These are phyloP conservation scores for Eragrostis nindensis DNA, from an alignment of 176 grass and related monocot genomes.

Conservation along the genomic window DNA sequence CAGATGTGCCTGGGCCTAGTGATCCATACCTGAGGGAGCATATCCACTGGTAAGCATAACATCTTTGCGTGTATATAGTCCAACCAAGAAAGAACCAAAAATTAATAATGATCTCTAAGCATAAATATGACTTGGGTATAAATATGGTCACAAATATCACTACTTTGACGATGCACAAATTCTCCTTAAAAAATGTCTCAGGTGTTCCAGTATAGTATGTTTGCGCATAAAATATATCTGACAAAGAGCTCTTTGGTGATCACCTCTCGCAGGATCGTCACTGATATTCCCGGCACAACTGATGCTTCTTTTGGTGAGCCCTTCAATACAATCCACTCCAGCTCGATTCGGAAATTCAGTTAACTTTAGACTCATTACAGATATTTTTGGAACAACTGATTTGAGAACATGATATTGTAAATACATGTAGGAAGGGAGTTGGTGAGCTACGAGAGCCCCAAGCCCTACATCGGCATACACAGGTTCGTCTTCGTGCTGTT, in stretches of 20 bases:
- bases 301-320: conserved; percentile 80
- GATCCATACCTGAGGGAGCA: conserved; percentile 93
- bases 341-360: background rate
- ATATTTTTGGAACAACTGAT: background rate
- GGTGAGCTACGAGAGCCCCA: conserved; percentile 65
- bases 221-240: conserved; percentile 36
- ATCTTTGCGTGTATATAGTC: background rate
- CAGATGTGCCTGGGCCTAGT: conserved; percentile 93
- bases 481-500: conserved; percentile 69
- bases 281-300: conserved; percentile 91
- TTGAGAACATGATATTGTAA: background rate
- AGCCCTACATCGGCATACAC: conserved; percentile 73
- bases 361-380: background rate
- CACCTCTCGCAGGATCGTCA: conserved; percentile 72
- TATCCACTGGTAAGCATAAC: conserved; percentile 70
- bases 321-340: conserved; percentile 16
- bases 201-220: background rate
- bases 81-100: background rate
- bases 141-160: background rate
- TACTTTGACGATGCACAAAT: background rate
- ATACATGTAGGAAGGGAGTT: conserved; percentile 58
- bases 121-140: conserved; percentile 4
- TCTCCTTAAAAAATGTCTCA: background rate
- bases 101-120: background rate
- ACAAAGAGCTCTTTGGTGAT: conserved; percentile 9